Evolutionary conservation across 805 yeast species (phyloP), one percentile per base, ranked within the genome.

Genomic region (Gaillardinia entomophila): DNA sequence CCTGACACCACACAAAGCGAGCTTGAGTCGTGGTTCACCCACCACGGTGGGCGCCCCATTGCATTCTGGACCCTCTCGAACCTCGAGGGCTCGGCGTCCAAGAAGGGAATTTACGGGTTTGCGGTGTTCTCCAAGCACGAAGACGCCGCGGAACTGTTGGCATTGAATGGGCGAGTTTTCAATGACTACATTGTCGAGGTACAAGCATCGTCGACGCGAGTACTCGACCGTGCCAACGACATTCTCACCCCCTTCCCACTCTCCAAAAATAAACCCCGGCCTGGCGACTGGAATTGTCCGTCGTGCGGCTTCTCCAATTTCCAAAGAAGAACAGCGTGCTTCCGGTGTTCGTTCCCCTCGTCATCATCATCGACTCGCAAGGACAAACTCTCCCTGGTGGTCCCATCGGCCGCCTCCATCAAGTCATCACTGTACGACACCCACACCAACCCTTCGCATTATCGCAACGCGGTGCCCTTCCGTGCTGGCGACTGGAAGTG

Each of bases 231-330:
- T 39, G 95, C 96, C 1, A 82, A 77, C 44, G 95, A 83, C 25
- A 73, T 89, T 27, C 63, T 89, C 38, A 72, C 85, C 0, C 87
- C 94, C 3, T 89, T 89, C 60, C 95, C 96, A 12, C 77, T 82
- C 19, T 82, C 86, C 44, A 75, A 75, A 40, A 88, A 89, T 57
- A 71, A 92, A 47, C 95, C 96, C 15, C 71, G 97, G 51, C 97
- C 97, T 0, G 97, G 97, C 14, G 97, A 89, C 55, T 89, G 97
- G 97, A 85, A 84, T n/a, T 89, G 97, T 57, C 95, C 96, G 16
- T 79, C 89, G 5, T 89, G 97, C 67, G 96, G 96, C 1, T 89
- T 89, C 50, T 84, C 95, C 16, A 89, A 89, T 57, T 89, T 89
- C 61, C 97, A 89, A 60, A 75, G 96, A 49, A 73, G 97, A 57